Evolutionary conservation across 371 early-diverging fungal genomes (phyloP).

Genomic region (Mortierella sp.): DNA sequence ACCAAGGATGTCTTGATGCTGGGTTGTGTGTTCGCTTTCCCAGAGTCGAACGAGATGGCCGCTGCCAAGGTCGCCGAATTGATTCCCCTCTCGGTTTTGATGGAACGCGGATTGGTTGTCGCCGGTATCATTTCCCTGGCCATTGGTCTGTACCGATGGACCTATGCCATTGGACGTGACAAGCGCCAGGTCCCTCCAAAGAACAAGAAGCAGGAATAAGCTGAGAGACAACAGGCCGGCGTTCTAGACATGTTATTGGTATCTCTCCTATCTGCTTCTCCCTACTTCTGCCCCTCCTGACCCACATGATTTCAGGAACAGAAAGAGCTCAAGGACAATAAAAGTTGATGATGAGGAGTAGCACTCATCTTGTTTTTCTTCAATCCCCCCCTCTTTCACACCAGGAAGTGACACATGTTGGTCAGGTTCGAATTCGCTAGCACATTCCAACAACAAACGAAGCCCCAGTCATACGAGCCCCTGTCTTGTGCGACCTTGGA

Average conservation of each 20-base stretch:
- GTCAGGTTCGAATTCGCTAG: too few species aligned
- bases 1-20: conserved; percentile 48
- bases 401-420: too few species aligned
- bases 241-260: neutral
- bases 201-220: conserved; percentile 19
- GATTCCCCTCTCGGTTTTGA: conserved; percentile 25
- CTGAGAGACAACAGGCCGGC: neutral
- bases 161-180: conserved; percentile 51
- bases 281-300: too few species aligned
- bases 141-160: conserved; percentile 43
- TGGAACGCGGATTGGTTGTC: conserved; percentile 24
- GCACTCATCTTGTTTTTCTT: too few species aligned
- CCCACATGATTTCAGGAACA: too few species aligned
- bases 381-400: too few species aligned
- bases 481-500: too few species aligned
- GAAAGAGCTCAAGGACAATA: too few species aligned
- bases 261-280: too few species aligned
- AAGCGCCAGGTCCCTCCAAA: conserved; percentile 47
- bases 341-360: too few species aligned
- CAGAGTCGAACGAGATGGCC: conserved; percentile 36
- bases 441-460: neutral
- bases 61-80: conserved; percentile 40
- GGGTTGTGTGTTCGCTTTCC: conserved; percentile 27
- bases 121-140: conserved; percentile 20
- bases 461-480: too few species aligned